Conservation (phyloP, 2,329 filamentous ascomycete species). For the Fusarium avenaceum region DNA sequence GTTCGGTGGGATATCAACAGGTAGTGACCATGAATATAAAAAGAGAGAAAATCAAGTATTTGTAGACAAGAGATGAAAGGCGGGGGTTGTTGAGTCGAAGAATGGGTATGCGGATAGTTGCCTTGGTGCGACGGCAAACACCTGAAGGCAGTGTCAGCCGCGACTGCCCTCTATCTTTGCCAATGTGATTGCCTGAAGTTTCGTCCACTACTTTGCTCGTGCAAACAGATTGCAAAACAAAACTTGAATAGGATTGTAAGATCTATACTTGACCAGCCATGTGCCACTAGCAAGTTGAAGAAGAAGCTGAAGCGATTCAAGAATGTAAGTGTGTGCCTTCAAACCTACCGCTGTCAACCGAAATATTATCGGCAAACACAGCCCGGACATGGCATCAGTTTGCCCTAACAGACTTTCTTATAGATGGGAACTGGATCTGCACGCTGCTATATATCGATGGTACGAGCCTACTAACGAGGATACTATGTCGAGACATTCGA, state of each 20-base stretch:
- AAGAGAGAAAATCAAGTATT: neutral
- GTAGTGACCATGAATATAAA: neutral
- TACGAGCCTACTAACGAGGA: too few species aligned
- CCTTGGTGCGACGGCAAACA: neutral
- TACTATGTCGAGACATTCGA: too few species aligned
- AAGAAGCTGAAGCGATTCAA: too few species aligned
- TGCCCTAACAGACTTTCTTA: conserved; percentile 58
- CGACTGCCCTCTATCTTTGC: neutral
- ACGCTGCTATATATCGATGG: too few species aligned
- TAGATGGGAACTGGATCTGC: too few species aligned
- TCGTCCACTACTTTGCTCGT: too few species aligned
- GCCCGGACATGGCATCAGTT: conserved; percentile 58
- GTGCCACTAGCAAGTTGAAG: too few species aligned
- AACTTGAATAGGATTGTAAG: too few species aligned
- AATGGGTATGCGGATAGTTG: neutral
- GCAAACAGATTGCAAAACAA: too few species aligned
- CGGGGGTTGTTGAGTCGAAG: neutral
- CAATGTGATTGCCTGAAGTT: neutral
- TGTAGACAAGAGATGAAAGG: neutral
- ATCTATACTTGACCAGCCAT: too few species aligned
- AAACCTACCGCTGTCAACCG: conserved; percentile 52
- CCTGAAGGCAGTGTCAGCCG: neutral
- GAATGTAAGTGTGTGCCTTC: too few species aligned
- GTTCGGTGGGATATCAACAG: neutral
- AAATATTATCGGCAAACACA: conserved; percentile 62